phyloP scores from a whole-genome alignment of 1,139 yeast genomes.

The Hanseniaspora uvarum region DNA sequence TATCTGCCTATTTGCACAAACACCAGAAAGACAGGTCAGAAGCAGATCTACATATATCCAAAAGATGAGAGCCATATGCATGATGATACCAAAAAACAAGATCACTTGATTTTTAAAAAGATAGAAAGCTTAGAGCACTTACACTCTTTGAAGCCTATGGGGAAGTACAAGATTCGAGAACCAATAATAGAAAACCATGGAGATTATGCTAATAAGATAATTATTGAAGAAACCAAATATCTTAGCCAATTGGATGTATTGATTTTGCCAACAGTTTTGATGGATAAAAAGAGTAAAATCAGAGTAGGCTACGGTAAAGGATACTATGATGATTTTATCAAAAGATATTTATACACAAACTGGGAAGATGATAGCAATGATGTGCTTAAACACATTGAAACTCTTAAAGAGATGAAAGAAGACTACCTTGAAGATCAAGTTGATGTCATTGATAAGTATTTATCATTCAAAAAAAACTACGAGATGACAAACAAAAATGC shows the following conservation, averaged over 20 bases:
- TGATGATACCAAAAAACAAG: slow-evolving; percentile 23
- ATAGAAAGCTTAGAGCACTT: slow-evolving; percentile 40
- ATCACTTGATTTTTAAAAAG: slow-evolving; percentile 50
- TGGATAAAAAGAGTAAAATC: slow-evolving; percentile 39
- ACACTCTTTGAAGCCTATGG: slow-evolving; percentile 47
- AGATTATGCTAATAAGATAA: slow-evolving; percentile 24
- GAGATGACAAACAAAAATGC: not conserved
- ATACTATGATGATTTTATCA: slow-evolving; percentile 71
- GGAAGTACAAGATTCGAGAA: slow-evolving; percentile 58
- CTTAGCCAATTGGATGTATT: slow-evolving; percentile 46
- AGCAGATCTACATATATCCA: slow-evolving; percentile 2
- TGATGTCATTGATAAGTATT: not conserved
- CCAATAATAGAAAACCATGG: slow-evolving; percentile 37
- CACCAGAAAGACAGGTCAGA: not conserved
- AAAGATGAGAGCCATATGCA: slow-evolving; percentile 16
- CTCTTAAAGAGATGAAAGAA: not conserved
- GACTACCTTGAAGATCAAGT: not conserved
- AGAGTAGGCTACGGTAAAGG: slow-evolving; percentile 93
- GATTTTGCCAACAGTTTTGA: slow-evolving; percentile 80
- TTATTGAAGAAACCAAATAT: slow-evolving; percentile 29
- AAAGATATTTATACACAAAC: slow-evolving; percentile 35
- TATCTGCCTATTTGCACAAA: slow-evolving; percentile 12
- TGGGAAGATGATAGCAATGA: slow-evolving; percentile 15
- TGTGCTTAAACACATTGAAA: slow-evolving; percentile 1
- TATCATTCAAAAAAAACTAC: not conserved